These are phyloP conservation scores for Blastocystis sp. DNA, from an alignment of 352 stramenopile species.

Conservation along the genomic window DNA sequence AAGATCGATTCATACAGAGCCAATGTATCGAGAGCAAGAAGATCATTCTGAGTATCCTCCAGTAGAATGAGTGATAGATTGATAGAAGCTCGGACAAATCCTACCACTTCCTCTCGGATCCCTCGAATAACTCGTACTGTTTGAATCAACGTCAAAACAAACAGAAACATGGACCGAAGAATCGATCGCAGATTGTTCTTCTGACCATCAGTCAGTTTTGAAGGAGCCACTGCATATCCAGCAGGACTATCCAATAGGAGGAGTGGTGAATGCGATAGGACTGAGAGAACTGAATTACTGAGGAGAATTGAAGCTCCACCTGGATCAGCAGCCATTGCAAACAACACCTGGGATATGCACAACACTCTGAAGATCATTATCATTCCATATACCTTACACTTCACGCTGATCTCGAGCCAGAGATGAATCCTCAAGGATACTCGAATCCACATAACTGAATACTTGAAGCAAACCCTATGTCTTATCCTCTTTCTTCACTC, in stretches of 20 bases:
- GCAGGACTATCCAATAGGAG: slow-evolving; percentile 1
- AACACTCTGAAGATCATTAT: slow-evolving; percentile 9
- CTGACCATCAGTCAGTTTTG: slow-evolving; percentile 16
- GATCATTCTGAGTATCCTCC: slow-evolving; percentile 21
- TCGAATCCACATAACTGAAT: background rate
- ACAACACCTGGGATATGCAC: background rate
- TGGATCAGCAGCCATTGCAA: background rate
- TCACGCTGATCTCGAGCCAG: background rate
- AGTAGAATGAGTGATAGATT: slow-evolving; percentile 46
- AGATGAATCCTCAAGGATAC: background rate
- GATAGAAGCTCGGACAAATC: slow-evolving; percentile 20
- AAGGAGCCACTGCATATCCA: background rate
- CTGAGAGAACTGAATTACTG: background rate
- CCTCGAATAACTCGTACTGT: slow-evolving; percentile 24
- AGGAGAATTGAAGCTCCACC: background rate
- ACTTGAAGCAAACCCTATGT: background rate
- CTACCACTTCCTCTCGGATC: background rate
- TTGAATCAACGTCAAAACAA: slow-evolving; percentile 17
- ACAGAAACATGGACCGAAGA: background rate
- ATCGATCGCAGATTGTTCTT: background rate
- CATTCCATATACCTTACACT: background rate
- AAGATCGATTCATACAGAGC: slow-evolving; percentile 22
- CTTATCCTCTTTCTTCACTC: background rate
- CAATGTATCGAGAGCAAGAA: slow-evolving; percentile 5
- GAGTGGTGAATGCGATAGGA: slow-evolving; percentile 15